Base-by-base conservation (phyloP, 208 protist genomes). In the Wallacemonas sp. region DNA sequence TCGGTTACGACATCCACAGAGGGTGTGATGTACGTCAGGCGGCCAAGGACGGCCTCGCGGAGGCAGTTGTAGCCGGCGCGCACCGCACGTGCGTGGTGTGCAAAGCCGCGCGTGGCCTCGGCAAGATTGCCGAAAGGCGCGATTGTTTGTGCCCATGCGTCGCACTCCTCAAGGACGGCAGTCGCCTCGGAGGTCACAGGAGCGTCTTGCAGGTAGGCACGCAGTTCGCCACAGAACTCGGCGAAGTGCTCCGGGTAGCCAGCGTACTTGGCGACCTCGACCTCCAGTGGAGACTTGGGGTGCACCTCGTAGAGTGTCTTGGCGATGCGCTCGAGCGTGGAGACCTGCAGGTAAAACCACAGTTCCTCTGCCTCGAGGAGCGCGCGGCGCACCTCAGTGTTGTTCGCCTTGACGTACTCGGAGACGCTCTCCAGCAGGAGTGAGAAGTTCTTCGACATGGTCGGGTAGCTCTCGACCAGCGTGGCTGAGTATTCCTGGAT, bases 311-410 rank as follows among this genome's bases (percentile, higher is more conserved):
- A 83, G 13, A 97, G 64, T 36, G 80, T 92, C 37, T 80, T 68
- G 27, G 75, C 78, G 22, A 95, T 68, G 10, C 78, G 83, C 76
- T 97, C 87, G 30, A 92, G 67, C 1, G 89, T 62, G 13, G 76
- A 80, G n/a, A 93, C 78, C 66, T 89, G 85, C 58, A 97, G 67
- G 50, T 92, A 84, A 19, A 92, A 60, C 88, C 89, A 97, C 54
- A 87, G 65, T 70, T 93, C 83, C 69, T 87, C 72, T 22, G 83
- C 85, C 57, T 96, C 91, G 32, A 87, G 36, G 60, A 96, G 69
- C 22, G 77, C 83, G 22, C 69, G 63, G 30, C 89, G 78, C 34
- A 96, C 87, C 15, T 60, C 38, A 3, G 45, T 52, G 45, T 91
- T 46, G 68, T 83, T 83, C 1, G 71, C 79, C 32, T 60, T 63